Base-by-base conservation (phyloP, 768 basidiomycete species). In the Mycena crocata region DNA sequence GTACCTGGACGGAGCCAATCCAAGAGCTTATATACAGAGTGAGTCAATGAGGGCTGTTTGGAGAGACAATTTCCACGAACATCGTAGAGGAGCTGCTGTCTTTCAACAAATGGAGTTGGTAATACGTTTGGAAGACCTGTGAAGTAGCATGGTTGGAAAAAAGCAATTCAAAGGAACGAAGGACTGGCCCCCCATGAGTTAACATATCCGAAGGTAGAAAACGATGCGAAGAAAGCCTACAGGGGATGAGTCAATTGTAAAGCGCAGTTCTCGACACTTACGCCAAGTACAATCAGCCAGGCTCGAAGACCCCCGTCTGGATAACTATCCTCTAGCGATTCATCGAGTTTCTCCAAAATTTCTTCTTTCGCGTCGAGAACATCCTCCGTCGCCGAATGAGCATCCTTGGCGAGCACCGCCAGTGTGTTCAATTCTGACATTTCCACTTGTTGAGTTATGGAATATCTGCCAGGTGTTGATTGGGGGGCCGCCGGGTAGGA, bases 1-100 rank as follows among this genome's bases (percentile, higher is more conserved):
- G n/a, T 64, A 88, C 91, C 80, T 93, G 92, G 26, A 89, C 79
- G 1, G 92, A 93, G 7, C 93, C 92, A 35, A 94, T 93, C 92
- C 92, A 94, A 45, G 92, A 87, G 48, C 92, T 93, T n/a, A n/a
- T 65, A n/a, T n/a, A n/a, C n/a, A n/a, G n/a, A n/a, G n/a, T n/a
- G n/a, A n/a, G n/a, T n/a, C n/a, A n/a, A n/a, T n/a, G n/a, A n/a
- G n/a, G n/a, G n/a, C n/a, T n/a, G n/a, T n/a, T n/a, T n/a, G n/a
- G n/a, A n/a, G n/a, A n/a, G n/a, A n/a, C n/a, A 31, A 19, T 19
- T 73, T 90, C 90, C n/a, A 92, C 93, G 23, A 75, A 83, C 15
- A 92, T 93, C 5, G 90, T 83, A 7, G 85, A 82, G 1, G 82
- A 80, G n/a, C 23, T 66, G 42, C 35, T 66, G 31, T 82, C 68